These are phyloP conservation scores for Colletotrichum ledebouriae DNA, from an alignment of 2,329 filamentous ascomycete species.

Conservation along the genomic window DNA sequence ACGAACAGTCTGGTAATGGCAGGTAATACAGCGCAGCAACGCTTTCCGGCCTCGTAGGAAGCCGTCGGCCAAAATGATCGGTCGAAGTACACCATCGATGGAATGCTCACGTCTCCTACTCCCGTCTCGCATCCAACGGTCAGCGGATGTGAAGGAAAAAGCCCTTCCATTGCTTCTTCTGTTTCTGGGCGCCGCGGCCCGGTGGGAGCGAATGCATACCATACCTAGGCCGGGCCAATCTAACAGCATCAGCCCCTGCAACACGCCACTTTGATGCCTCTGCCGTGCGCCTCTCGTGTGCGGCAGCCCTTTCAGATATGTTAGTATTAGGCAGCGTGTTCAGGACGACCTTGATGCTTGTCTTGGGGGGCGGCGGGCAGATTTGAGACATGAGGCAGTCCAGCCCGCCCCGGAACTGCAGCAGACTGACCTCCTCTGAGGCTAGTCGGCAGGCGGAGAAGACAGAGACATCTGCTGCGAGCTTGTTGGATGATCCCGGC, in stretches of 20 bases:
- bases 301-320: slow-evolving; percentile 3
- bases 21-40: slow-evolving; percentile 32
- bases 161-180: slow-evolving; percentile 16
- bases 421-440: neutral
- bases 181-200: slow-evolving; percentile 23
- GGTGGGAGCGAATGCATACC: slow-evolving; percentile 36
- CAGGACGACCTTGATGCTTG: slow-evolving; percentile 28
- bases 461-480: slow-evolving; percentile 16
- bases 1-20: slow-evolving; percentile 17
- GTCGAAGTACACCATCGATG: slow-evolving; percentile 18
- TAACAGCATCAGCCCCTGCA: slow-evolving; percentile 18
- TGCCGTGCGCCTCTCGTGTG: slow-evolving; percentile 29
- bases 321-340: slow-evolving; percentile 6
- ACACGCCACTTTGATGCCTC: slow-evolving; percentile 38
- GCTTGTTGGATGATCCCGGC: slow-evolving; percentile 29
- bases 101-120: slow-evolving; percentile 1
- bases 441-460: slow-evolving; percentile 8
- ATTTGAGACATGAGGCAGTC: slow-evolving; percentile 30
- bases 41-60: slow-evolving; percentile 3
- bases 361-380: slow-evolving; percentile 29
- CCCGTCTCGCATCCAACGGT: slow-evolving; percentile 7
- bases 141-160: neutral
- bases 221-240: slow-evolving; percentile 25
- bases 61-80: neutral
- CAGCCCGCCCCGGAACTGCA: slow-evolving; percentile 21